phyloP scores from a whole-genome alignment of 2,329 filamentous ascomycete species.

The Diaporthe nobilis region DNA sequence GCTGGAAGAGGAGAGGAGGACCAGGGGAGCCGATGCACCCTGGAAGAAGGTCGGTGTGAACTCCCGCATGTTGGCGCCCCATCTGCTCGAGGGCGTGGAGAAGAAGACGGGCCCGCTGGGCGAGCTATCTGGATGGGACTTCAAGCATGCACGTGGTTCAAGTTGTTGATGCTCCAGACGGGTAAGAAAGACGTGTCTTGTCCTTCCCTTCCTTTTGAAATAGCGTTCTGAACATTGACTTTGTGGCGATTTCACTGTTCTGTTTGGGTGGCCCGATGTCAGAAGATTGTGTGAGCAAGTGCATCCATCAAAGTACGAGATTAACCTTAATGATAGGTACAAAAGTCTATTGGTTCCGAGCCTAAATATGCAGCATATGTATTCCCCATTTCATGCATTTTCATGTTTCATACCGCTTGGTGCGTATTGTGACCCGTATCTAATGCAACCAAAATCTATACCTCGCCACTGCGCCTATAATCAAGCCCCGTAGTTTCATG shows the following conservation, averaged over 20 bases:
- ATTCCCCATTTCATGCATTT: background rate
- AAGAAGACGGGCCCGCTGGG: background rate
- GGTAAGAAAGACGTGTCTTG: background rate
- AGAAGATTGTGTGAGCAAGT: too few relatives aligned
- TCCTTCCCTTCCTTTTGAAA: background rate
- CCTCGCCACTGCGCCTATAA: background rate
- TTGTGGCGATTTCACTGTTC: too few relatives aligned
- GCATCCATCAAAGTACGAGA: background rate
- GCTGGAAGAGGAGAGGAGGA: background rate
- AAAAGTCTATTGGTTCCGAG: background rate
- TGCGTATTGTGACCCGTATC: background rate
- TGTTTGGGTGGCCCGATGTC: too few relatives aligned
- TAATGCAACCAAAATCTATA: background rate
- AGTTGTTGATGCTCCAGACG: too few relatives aligned
- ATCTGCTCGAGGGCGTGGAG: conserved; percentile 24
- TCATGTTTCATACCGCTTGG: too few relatives aligned
- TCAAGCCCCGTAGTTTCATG: background rate
- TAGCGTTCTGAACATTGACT: background rate
- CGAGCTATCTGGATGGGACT: background rate
- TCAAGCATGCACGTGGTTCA: background rate
- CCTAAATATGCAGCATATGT: background rate
- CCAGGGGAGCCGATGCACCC: background rate
- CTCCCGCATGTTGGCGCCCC: conserved; percentile 8
- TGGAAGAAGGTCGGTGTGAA: conserved; percentile 12
- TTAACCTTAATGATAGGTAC: background rate